These are phyloP conservation scores for Tardiomyces depauwii DNA, from an alignment of 1,139 yeast genomes.

Conservation along the genomic window DNA sequence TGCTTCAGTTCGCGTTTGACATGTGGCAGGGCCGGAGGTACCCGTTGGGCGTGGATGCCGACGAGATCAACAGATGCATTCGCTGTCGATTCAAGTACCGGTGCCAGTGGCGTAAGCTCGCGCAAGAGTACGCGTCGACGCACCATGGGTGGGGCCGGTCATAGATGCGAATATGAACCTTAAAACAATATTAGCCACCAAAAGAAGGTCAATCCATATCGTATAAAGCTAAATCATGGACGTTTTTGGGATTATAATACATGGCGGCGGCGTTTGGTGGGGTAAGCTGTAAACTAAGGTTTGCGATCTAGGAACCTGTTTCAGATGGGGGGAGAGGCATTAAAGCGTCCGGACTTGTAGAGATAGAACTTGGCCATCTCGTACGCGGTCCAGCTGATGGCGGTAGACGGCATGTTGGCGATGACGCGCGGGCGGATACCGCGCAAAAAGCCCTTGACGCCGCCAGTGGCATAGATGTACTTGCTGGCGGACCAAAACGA, in stretches of 20 bases:
- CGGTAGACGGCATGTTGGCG: conserved; percentile 92
- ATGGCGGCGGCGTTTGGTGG: background rate
- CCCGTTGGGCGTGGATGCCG: conserved; percentile 17
- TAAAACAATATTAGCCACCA: too few relatives aligned
- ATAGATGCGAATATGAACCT: background rate
- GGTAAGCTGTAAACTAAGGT: too few relatives aligned
- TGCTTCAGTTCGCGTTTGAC: conserved; percentile 15
- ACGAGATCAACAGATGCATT: conserved; percentile 10
- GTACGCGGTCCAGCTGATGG: conserved; percentile 96
- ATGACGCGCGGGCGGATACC: conserved; percentile 89
- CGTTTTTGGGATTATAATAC: background rate
- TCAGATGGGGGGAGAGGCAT: background rate
- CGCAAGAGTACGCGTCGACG: background rate
- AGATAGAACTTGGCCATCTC: conserved; percentile 85
- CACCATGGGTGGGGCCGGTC: background rate
- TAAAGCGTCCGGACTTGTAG: conserved; percentile 8
- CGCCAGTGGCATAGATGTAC: conserved; percentile 57
- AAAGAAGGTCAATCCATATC: background rate
- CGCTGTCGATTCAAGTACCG: conserved; percentile 7
- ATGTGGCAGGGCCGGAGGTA: conserved; percentile 18
- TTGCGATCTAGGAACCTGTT: too few relatives aligned
- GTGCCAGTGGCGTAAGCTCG: background rate
- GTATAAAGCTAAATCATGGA: background rate
- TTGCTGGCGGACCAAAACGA: conserved; percentile 65
- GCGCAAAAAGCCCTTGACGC: conserved; percentile 60